Evolutionary conservation across 345 rosid species (phyloP).

Genomic region (Aegle marmelos): DNA sequence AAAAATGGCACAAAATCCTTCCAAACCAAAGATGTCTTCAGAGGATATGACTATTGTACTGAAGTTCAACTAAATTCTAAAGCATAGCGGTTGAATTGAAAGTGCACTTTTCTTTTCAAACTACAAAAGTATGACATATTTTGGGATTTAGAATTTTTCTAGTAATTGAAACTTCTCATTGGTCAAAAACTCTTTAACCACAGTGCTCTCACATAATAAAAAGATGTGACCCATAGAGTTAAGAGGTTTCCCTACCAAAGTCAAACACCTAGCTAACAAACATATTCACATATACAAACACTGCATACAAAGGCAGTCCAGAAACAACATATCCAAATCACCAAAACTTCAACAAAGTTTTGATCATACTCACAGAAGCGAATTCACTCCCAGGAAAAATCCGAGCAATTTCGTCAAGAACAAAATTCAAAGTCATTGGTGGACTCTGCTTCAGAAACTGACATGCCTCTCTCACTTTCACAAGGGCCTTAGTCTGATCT

Average conservation of each 20-base stretch:
- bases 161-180: neutral
- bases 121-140: neutral
- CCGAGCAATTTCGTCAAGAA: conserved; percentile 40
- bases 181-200: neutral
- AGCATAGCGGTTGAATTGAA: neutral
- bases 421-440: conserved; percentile 37
- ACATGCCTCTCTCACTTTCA: conserved; percentile 60
- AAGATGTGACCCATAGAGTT: neutral
- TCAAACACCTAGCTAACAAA: neutral
- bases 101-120: neutral
- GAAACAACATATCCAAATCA: neutral
- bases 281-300: neutral
- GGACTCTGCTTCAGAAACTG: conserved; percentile 42
- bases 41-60: neutral
- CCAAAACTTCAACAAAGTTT: neutral
- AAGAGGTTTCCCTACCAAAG: neutral
- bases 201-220: too few relatives aligned
- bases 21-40: neutral
- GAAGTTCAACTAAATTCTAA: neutral
- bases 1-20: conserved; percentile 12
- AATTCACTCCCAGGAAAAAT: conserved; percentile 62
- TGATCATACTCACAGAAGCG: conserved; percentile 63
- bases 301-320: neutral
- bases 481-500: conserved; percentile 65
- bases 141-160: neutral